phyloP scores from a whole-genome alignment of 441 rosid genomes.

The Macaranga tanarius region DNA sequence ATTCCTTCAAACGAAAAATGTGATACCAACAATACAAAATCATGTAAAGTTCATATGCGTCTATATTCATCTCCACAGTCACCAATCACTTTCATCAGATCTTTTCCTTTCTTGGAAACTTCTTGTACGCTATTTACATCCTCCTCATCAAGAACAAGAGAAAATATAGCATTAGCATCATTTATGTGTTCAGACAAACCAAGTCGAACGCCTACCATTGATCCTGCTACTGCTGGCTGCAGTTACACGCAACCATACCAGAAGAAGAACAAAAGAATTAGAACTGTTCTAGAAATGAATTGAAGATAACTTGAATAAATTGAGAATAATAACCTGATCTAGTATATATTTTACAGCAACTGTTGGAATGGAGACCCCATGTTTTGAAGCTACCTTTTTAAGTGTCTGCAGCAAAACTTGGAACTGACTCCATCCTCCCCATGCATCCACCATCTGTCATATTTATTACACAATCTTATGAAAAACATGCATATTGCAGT shows the following conservation, averaged over 20 bases:
- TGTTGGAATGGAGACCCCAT: constrained; percentile 81
- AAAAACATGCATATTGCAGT: neutral
- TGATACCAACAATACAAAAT: neutral
- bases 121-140: constrained; percentile 56
- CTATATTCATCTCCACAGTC: constrained; percentile 94
- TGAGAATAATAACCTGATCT: constrained; percentile 53
- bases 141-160: constrained; percentile 70
- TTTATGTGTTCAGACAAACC: constrained; percentile 74
- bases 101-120: constrained; percentile 59
- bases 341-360: constrained; percentile 86
- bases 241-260: constrained; percentile 17
- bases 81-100: constrained; percentile 78
- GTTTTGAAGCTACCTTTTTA: constrained; percentile 69
- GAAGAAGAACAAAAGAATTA: neutral
- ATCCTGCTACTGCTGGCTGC: constrained; percentile 74
- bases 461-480: constrained; percentile 12
- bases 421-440: constrained; percentile 96
- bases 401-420: constrained; percentile 75
- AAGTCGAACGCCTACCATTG: constrained; percentile 76
- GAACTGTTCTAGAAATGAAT: neutral
- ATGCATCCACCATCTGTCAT: constrained; percentile 88
- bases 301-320: neutral
- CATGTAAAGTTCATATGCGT: constrained; percentile 23
- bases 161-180: constrained; percentile 70
- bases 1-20: no score